phyloP scores from a whole-genome alignment of 306 rosid species.

The Cucumis hystrix region DNA sequence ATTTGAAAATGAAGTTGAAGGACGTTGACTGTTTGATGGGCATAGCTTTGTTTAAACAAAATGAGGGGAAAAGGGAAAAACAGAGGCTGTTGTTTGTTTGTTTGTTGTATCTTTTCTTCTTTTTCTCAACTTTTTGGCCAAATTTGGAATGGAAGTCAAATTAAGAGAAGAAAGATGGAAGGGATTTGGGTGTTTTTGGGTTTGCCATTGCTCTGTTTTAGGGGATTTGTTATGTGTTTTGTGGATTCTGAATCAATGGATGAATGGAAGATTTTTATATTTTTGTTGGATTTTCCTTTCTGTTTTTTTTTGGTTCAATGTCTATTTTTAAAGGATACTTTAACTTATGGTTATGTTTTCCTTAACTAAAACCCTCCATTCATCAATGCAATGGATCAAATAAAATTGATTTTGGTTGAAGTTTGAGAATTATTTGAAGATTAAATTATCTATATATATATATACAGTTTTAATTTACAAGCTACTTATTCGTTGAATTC shows the following conservation, averaged over 20 bases:
- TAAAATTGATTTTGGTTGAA: too few species aligned
- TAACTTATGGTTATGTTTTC: too few species aligned
- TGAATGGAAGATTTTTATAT: background rate
- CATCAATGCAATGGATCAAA: too few species aligned
- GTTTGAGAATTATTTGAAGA: too few species aligned
- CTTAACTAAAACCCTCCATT: too few species aligned
- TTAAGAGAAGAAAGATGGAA: background rate
- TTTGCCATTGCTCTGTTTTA: background rate
- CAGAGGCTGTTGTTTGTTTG: background rate
- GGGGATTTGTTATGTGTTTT: background rate
- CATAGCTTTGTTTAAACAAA: background rate
- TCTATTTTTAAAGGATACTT: background rate
- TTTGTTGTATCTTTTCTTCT: background rate
- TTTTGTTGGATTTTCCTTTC: too few species aligned
- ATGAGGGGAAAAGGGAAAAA: background rate
- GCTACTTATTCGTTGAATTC: accelerated
- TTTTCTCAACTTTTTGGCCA: background rate
- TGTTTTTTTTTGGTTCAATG: background rate
- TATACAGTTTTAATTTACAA: too few species aligned
- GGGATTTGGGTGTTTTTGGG: background rate
- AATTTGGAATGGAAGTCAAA: background rate
- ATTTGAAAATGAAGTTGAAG: background rate
- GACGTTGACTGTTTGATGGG: background rate
- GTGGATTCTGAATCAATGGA: background rate
- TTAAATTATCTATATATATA: too few species aligned